Evolutionary conservation across 768 basidiomycete genomes (phyloP).

Genomic region (Holtermanniella nyarrowii): DNA sequence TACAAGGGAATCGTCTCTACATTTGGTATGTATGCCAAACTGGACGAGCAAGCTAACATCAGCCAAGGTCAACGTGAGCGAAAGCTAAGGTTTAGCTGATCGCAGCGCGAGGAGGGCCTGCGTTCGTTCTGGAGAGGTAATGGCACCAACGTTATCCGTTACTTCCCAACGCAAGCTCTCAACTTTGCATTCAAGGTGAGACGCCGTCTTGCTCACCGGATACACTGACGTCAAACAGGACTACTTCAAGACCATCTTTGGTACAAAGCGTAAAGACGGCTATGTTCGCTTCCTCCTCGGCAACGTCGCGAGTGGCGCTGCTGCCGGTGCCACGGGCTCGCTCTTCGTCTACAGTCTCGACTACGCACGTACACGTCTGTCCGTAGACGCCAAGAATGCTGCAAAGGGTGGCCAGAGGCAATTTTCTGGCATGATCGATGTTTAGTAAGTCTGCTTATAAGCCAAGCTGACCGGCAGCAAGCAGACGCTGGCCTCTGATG

Average conservation of each 20-base stretch:
- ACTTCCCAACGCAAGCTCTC: slow-evolving; percentile 47
- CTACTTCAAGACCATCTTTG: slow-evolving; percentile 43
- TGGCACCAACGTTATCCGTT: slow-evolving; percentile 45
- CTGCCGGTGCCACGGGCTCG: slow-evolving; percentile 44
- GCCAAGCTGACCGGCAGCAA: slow-evolving; percentile 16
- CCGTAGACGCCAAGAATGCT: slow-evolving; percentile 43
- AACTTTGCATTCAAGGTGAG: slow-evolving; percentile 46
- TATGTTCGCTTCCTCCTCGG: slow-evolving; percentile 43
- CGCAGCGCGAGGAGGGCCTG: slow-evolving; percentile 42
- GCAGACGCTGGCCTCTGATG: slow-evolving; percentile 44
- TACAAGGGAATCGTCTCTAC: slow-evolving; percentile 11
- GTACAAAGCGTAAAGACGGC: slow-evolving; percentile 41
- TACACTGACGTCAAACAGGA: slow-evolving; percentile 41
- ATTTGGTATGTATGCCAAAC: slow-evolving; percentile 3
- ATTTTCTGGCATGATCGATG: slow-evolving; percentile 44
- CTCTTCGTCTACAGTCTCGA: slow-evolving; percentile 48
- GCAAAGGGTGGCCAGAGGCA: slow-evolving; percentile 44
- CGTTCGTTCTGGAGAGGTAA: slow-evolving; percentile 46
- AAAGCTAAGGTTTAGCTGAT: slow-evolving; percentile 40
- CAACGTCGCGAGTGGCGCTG: slow-evolving; percentile 45
- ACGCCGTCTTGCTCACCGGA: too few relatives aligned
- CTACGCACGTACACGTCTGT: slow-evolving; percentile 45
- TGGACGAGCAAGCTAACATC: slow-evolving; percentile 28
- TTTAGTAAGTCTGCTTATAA: slow-evolving; percentile 29
- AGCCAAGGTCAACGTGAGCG: slow-evolving; percentile 40